phyloP scores from a whole-genome alignment of 164 flowering plant genomes.

The Magnolia officinalis region DNA sequence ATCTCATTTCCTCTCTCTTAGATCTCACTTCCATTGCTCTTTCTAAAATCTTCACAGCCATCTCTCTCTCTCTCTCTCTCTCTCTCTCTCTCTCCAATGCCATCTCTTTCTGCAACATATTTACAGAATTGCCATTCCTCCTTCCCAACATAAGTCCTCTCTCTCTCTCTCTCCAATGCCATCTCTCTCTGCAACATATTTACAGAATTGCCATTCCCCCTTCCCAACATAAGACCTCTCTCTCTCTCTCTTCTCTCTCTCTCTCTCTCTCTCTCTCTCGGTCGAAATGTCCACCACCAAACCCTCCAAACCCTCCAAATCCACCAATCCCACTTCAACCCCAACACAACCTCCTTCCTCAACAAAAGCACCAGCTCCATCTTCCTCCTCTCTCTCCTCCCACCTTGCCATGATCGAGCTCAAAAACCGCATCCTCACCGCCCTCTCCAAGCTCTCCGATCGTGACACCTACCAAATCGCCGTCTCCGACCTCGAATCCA shows the following conservation, averaged over 20 bases:
- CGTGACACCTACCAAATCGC: conserved; percentile 93
- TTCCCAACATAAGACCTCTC: too few relatives aligned
- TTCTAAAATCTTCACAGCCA: neutral
- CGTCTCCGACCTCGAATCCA: conserved; percentile 64
- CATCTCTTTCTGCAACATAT: too few relatives aligned
- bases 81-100: neutral
- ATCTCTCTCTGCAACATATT: too few relatives aligned
- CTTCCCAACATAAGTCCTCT: neutral
- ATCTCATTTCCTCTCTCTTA: neutral
- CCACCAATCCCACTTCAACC: conserved; percentile 1
- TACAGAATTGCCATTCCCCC: too few relatives aligned
- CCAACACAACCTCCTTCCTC: conserved; percentile 12
- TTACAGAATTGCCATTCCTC: neutral
- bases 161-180: too few relatives aligned
- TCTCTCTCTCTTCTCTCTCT: too few relatives aligned
- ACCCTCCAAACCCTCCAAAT: conserved; percentile 1
- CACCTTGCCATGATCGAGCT: conserved; percentile 85
- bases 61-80: too few relatives aligned
- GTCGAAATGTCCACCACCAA: neutral
- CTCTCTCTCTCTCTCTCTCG: neutral
- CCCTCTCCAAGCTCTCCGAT: conserved; percentile 81
- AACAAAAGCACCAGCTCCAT: conserved; percentile 15
- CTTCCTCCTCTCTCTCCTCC: conserved; percentile 51
- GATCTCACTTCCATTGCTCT: neutral
- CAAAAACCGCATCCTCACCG: conserved; percentile 74